Conservation (phyloP, 106 monocot genomes). For the Dioscorea zingiberensis region DNA sequence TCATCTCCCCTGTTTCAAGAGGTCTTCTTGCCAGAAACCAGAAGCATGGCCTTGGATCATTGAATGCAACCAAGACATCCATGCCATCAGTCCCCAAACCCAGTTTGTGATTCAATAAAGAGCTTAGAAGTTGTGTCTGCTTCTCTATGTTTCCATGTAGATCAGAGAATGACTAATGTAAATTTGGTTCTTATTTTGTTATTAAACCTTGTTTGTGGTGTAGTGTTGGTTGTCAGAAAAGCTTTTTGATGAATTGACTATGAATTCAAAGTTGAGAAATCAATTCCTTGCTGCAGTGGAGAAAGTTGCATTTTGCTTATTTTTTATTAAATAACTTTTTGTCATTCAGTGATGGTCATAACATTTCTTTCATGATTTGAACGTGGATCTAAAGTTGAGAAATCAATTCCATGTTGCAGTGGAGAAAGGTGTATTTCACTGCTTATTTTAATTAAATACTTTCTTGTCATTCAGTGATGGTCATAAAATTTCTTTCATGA, state of each 20-base stretch:
- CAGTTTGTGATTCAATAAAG: no score
- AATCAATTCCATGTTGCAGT: no score
- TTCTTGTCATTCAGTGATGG: no score
- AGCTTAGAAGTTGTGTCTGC: no score
- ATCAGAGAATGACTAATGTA: no score
- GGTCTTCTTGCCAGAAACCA: background rate
- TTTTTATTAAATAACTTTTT: background rate
- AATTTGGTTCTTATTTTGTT: conserved; percentile 13
- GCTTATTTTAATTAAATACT: no score
- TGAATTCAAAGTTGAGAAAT: background rate
- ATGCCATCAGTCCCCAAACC: background rate
- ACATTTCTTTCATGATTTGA: background rate
- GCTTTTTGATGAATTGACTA: conserved; percentile 2
- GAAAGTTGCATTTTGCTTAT: background rate
- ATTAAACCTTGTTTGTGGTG: conserved; percentile 82
- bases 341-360: background rate
- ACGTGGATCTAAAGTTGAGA: conserved; percentile 20
- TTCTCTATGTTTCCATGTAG: no score
- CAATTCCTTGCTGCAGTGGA: background rate
- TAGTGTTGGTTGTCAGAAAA: conserved; percentile 91
- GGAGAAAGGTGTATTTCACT: no score
- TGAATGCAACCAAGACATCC: background rate
- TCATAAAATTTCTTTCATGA: no score
- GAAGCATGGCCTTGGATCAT: background rate
- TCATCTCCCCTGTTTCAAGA: background rate